Evolutionary conservation across 257 asterid species (phyloP), one percentile per base, ranked within the genome.

Genomic region (Datura wrightii): DNA sequence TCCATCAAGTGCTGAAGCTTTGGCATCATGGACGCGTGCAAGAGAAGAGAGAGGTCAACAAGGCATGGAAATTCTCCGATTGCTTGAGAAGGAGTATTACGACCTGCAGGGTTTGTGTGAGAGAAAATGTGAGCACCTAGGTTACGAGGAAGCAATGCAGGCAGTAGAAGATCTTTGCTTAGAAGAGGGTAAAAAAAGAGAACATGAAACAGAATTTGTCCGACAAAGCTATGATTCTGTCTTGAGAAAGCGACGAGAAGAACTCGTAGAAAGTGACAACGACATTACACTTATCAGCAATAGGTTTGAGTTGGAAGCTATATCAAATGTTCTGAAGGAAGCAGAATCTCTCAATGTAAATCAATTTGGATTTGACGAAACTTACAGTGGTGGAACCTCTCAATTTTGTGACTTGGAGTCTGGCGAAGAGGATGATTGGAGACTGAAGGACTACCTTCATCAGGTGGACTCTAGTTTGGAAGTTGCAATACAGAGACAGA

Each of bases 151-250:
- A 90, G 98, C 97, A 58, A 82, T 97, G 90, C 98, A 95, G 91
- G 90, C 89, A 31, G 98, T 92, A 83, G 99, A 94, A 89, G 94
- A 93, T 86, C 91, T 94, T 41, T 97, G 98, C 87, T 84, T 94
- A 88, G 98, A 93, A 89, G 98, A 93, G 92, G 94, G 97, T 82
- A 94, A 92, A 90, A 97, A 87, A 84, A 90, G 98, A 90, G 99
- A 89, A 86, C 91, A 90, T 83, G 85, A 54, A 53, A 84, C 89
- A 10, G 98, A 88, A 76, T 90, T 87, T 87, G 90, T 83, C 79
- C 87, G 87, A 67, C 87, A 85, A 76, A 91, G 98, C 90, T 96
- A 96, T 50, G 95, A 93, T 81, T 86, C 93, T 83, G 90, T 93
- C 86, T 92, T 97, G 58, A 91, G 85, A 90, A 93, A 87, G 86